Evolutionary conservation across 1,139 yeast species (phyloP), one percentile per base, ranked within the genome.

Genomic region (Geotrichum citri-aurantii): DNA sequence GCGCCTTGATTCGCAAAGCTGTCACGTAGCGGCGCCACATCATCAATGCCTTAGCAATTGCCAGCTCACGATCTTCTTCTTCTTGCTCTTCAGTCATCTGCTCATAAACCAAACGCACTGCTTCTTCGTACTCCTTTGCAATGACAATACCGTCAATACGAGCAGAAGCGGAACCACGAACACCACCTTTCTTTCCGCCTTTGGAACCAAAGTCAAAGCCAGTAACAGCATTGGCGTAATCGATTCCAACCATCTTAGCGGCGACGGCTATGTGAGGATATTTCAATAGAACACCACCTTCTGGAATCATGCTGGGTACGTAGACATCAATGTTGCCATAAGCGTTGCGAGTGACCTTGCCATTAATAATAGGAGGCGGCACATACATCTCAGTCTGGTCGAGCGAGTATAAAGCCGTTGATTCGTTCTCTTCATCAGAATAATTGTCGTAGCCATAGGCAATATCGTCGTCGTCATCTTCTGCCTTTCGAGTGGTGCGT

Each of bases 291-390:
- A 75, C 80, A 1, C 89, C 95, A 24, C 93, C 92, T 29, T 75
- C 79, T 0, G 99, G 99, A 2, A 92, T 73, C 98, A 92, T 92
- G 49, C 83, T 77, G 0, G 85, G 81, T 0, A 80, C 80, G 71
- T 87, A 92, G 0, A 90, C 74, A 68, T 92, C 98, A 56, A 92
- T 81, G 64, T 92, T 91, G 0, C 96, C 95, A 69, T 77, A 91
- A 0, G 84, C 83, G 69, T 91, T 91, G 65, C 84, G 86, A 1
- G 87, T 84, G 3, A 92, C 81, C 24, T 73, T 73, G 0, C 96
- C 96, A 66, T 86, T 77, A 0, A 69, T 75, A 1, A 85, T 77
- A 0, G 87, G 81, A 0, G 88, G 87, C 0, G 97, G 92, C 0
- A 75, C 72, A 67, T 80, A 91, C 5, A 81, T 58, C 55, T 84